Evolutionary conservation across 2,329 filamentous ascomycete genomes (phyloP), one percentile per base, ranked within the genome.

Genomic region (Blumeriella jaapii): DNA sequence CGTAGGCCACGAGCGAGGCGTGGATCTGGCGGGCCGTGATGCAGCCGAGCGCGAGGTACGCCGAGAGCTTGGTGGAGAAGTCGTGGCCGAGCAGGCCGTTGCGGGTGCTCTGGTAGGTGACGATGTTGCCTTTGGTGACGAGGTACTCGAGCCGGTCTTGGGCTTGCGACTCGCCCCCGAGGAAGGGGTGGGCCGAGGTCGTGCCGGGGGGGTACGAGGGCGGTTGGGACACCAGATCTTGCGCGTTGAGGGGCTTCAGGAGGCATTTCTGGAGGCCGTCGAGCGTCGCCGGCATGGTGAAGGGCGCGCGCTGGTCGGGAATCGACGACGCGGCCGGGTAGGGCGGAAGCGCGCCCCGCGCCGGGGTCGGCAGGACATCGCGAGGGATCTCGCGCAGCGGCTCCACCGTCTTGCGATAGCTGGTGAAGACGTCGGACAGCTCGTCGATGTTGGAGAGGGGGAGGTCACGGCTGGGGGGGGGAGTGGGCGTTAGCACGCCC

Each of bases 11-110:
- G 31, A 89, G 64, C n/a, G 69, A 66, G 28, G 69, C 65, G 42
- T 89, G 81, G 3, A 89, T 61, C 51, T 84, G 78, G 1, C 82
- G 72, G 1, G 80, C 76, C 0, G 81, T 81, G 27, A 87, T 63
- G 47, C 74, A 80, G 3, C 83, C 83, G 9, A 82, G 67, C 0
- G 81, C 70, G 0, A 89, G 64, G 53, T 74, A 89, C 0, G 73
- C 77, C 0, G 82, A 84, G 0, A 89, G 61, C 41, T 86, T 87
- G 3, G 81, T 85, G 49, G 76, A 82, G 51, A 78, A 85, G 45
- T 84, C 77, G 1, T 63, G 53, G 1, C 81, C 82, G 0, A 86
- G 55, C 1, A 86, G 63, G 0, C 78, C 78, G 40, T 87, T 85
- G 2, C 81, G 69, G 0, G 78, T 82, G 12, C 71, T 65, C 50